Evolutionary conservation across 768 basidiomycete genomes (phyloP).

Genomic region (Rhizopogon salebrosus): DNA sequence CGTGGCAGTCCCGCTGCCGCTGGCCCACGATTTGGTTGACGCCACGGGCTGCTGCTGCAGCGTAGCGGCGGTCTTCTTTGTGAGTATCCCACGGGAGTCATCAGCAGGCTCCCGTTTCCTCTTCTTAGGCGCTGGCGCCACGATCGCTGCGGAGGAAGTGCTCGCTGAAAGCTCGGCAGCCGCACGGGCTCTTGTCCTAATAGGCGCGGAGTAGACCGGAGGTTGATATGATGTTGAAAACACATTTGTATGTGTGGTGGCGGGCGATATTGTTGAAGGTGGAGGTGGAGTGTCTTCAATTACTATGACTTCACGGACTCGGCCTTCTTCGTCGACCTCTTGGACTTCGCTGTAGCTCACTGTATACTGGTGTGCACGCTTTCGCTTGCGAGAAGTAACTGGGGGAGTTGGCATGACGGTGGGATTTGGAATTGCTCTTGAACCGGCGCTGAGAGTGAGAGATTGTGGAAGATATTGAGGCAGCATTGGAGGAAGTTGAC

Average conservation of each 20-base stretch:
- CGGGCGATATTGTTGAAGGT: conserved; percentile 67
- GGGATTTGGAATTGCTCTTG: conserved; percentile 33
- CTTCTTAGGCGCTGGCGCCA: conserved; percentile 76
- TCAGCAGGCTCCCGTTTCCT: conserved; percentile 75
- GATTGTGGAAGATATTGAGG: conserved; percentile 64
- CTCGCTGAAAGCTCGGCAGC: conserved; percentile 74
- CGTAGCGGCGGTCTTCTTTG: conserved; percentile 55
- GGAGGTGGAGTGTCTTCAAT: conserved; percentile 91
- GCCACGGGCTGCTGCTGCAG: conserved; percentile 44
- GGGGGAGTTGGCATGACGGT: conserved; percentile 71
- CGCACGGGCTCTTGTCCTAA: conserved; percentile 79
- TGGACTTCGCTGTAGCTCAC: conserved; percentile 87
- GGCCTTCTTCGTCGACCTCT: conserved; percentile 76
- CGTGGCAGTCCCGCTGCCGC: conserved; percentile 55
- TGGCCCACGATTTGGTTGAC: conserved; percentile 62
- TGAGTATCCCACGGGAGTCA: conserved; percentile 61
- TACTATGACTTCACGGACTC: conserved; percentile 81
- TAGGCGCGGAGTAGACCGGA: conserved; percentile 67
- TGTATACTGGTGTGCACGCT: conserved; percentile 74
- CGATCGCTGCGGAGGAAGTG: conserved; percentile 55
- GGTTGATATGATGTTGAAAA: conserved; percentile 81
- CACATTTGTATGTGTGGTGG: conserved; percentile 62
- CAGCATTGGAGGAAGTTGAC: conserved; percentile 57
- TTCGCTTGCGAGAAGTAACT: conserved; percentile 72
- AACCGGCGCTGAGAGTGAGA: conserved; percentile 40